A percentile compares a stretch with the other conserved stretches of the same genome.
Conservation (phyloP, 306 rosid genomes). For the Oxytropis ochrocephala region DNA sequence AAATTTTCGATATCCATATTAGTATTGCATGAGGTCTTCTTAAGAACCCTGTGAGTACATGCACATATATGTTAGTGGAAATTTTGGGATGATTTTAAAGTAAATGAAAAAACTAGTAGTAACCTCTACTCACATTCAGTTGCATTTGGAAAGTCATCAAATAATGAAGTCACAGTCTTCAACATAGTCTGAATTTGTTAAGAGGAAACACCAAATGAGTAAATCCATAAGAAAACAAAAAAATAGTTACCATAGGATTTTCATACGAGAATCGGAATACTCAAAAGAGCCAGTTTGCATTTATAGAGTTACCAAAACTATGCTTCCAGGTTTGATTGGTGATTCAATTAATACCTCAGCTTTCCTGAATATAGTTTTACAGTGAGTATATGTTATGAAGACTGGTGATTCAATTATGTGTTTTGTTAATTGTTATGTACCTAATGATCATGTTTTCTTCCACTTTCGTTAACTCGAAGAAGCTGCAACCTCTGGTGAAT, state of each 20-base stretch:
- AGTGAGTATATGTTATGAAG: conserved; percentile 19
- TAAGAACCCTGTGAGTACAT: conserved; percentile 60
- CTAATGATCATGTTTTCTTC: conserved; percentile 36
- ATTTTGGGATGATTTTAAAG: neutral
- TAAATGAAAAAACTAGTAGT: neutral
- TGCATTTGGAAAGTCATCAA: conserved; percentile 55
- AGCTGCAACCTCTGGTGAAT: conserved; percentile 82
- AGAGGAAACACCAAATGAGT: neutral
- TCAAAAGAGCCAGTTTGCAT: neutral
- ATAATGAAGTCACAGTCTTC: conserved; percentile 48
- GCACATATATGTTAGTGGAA: neutral
- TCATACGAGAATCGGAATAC: neutral
- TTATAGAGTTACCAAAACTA: conserved; percentile 55
- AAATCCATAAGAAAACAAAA: neutral
- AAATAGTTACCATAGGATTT: neutral
- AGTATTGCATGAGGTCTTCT: conserved; percentile 37
- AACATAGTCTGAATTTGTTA: conserved; percentile 42
- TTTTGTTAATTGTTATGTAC: conserved; percentile 24
- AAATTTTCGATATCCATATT: conserved; percentile 38
- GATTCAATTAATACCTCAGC: conserved; percentile 73
- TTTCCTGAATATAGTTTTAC: conserved; percentile 37
- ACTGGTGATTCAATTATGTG: neutral
- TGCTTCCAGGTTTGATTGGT: conserved; percentile 71
- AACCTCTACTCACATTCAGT: conserved; percentile 46
- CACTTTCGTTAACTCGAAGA: conserved; percentile 47